Evolutionary conservation across 495 filamentous ascomycete species (phyloP).

Genomic region (Elaphomyces granulatus): DNA sequence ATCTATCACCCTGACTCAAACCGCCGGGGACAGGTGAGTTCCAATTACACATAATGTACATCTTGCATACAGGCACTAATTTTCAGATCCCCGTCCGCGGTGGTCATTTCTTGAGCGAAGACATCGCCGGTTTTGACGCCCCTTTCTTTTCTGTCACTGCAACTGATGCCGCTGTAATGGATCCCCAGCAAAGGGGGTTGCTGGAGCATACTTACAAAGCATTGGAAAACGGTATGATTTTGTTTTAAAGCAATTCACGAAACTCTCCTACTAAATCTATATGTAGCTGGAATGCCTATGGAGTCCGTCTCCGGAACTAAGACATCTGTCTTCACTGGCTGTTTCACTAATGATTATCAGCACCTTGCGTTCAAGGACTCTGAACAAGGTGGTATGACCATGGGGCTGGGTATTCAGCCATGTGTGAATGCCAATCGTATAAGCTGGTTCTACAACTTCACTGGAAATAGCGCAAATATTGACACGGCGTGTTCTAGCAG

Average conservation of each 20-base stretch:
- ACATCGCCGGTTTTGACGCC: constrained; percentile 24
- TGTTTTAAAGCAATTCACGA: no score
- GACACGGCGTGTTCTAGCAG: constrained; percentile 38
- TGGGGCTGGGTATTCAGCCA: constrained; percentile 4
- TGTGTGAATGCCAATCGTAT: constrained; percentile 25
- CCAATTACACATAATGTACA: constrained; percentile 2
- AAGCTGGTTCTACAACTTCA: constrained; percentile 33
- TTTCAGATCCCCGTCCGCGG: constrained; percentile 6
- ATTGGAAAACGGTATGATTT: constrained; percentile 35
- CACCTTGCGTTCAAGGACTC: not conserved
- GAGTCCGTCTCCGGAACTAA: constrained; percentile 26
- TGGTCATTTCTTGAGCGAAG: constrained; percentile 20
- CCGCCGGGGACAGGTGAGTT: not conserved
- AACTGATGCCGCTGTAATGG: constrained; percentile 26
- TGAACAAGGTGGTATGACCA: not conserved
- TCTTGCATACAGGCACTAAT: constrained; percentile 28
- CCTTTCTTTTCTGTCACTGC: constrained; percentile 38
- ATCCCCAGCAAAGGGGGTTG: constrained; percentile 29
- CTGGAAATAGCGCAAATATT: constrained; percentile 28
- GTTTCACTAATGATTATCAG: constrained; percentile 19
- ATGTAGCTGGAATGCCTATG: constrained; percentile 16
- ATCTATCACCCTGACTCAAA: not conserved
- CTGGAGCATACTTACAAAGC: constrained; percentile 42
- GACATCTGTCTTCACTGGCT: constrained; percentile 36
- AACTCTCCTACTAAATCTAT: no score